Conservation (phyloP, 2,329 filamentous ascomycete genomes). For the Cadophora luteo-olivacea region DNA sequence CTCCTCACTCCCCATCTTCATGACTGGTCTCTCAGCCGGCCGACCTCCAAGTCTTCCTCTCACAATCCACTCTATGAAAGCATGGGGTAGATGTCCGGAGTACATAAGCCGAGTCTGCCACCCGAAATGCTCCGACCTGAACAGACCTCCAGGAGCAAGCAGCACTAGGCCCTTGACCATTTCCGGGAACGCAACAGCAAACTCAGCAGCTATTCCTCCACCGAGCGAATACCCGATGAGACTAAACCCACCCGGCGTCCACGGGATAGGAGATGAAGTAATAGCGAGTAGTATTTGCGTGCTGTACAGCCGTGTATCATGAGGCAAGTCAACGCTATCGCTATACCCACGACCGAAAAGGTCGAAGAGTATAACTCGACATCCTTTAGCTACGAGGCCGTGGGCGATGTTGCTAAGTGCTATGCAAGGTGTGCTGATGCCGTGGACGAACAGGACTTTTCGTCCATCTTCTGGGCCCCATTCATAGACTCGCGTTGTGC, state of each 20-base stretch:
- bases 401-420: slow-evolving; percentile 71
- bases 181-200: slow-evolving; percentile 71
- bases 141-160: slow-evolving; percentile 79
- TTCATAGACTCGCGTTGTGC: slow-evolving; percentile 77
- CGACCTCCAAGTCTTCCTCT: slow-evolving; percentile 21
- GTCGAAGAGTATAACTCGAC: slow-evolving; percentile 81
- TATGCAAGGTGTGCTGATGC: slow-evolving; percentile 80
- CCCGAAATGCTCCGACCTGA: slow-evolving; percentile 63
- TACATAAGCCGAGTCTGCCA: slow-evolving; percentile 58
- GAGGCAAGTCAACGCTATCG: slow-evolving; percentile 63
- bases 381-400: slow-evolving; percentile 69
- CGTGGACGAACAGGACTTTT: slow-evolving; percentile 79
- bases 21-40: slow-evolving; percentile 12
- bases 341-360: slow-evolving; percentile 81
- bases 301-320: slow-evolving; percentile 69
- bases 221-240: slow-evolving; percentile 83
- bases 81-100: slow-evolving; percentile 59
- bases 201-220: slow-evolving; percentile 74
- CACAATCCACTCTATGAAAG: slow-evolving; percentile 45
- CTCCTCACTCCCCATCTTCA: slow-evolving; percentile 21
- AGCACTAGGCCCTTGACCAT: slow-evolving; percentile 75
- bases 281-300: slow-evolving; percentile 70
- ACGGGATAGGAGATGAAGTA: slow-evolving; percentile 65
- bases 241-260: slow-evolving; percentile 64
- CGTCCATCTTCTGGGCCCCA: slow-evolving; percentile 76